Base-by-base conservation (phyloP, 306 rosid species). In the Dalbergia cochinchinensis region DNA sequence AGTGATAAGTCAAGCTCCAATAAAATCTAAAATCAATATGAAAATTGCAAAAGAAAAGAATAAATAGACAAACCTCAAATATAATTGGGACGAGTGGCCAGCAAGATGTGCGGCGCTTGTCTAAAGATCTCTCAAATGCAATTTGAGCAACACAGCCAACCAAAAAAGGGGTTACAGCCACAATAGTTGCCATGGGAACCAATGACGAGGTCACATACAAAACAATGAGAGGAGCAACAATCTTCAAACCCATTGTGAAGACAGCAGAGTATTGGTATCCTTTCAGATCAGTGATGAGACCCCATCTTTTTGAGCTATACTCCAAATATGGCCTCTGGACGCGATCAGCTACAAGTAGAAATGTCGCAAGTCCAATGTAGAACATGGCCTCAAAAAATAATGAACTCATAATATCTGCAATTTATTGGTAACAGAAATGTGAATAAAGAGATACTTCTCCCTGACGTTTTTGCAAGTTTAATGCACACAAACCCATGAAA, bases 281-380 rank as follows among this genome's bases (percentile, higher is more conserved):
- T 84, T 86, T 90, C 58, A 95, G 91, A 81, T 97, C 97, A 16
- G 98, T 92, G 68, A 95, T 90, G 71, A 95, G 94, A 82, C 97
- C 85, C 99, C 99, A 95, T 74, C 96, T 95, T 83, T 83, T 95
- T 16, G 99, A 3, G 85, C 96, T 95, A 87, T 86, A 95, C 74
- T 91, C 85, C 80, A 95, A 76, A 86, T 91, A 95, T n/a, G 98
- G 99, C 84, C 86, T 92, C 85, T 93, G 98, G 69, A 95, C 94
- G 12, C 39, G 86, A 54, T 93, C 94, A 7, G 86, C 84, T 76
- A 95, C 92, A 18, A 65, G 81, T 75, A 95, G 81, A 83, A 91
- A 95, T 41, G 66, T 84, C 0, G 88, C 92, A 4, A 92, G 82
- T 53, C 99, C 99, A 51, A 88, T 34, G 48, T 95, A 95, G 83